Percentiles rank a stretch among this genome's conserved stretches.
Conservation (phyloP, 495 filamentous ascomycete genomes). For the Hypoxylon cercidicola region DNA sequence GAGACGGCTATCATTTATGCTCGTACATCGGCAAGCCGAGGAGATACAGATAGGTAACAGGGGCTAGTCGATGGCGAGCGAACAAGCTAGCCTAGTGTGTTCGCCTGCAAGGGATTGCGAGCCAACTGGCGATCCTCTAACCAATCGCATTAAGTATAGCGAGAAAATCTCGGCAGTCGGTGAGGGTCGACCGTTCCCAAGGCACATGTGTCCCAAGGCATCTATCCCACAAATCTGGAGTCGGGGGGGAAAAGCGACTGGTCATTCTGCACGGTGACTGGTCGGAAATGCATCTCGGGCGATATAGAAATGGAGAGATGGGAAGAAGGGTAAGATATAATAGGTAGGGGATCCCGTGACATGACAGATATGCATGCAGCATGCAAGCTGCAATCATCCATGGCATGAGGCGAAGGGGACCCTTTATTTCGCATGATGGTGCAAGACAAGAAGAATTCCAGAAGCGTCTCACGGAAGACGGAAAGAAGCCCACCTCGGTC, state of each 20-base stretch:
- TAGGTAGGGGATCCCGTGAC: conserved; percentile 34
- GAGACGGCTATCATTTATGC: conserved; percentile 38
- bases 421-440: conserved; percentile 28
- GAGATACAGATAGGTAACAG: conserved; percentile 8
- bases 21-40: conserved; percentile 18
- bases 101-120: conserved; percentile 36
- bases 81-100: conserved; percentile 37
- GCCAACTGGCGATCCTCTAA: conserved; percentile 33
- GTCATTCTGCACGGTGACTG: conserved; percentile 37
- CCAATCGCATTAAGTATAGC: conserved; percentile 37
- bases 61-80: conserved; percentile 39
- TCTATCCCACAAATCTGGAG: conserved; percentile 37
- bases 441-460: conserved; percentile 30
- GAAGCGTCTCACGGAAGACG: conserved; percentile 15
- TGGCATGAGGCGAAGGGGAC: conserved; percentile 6
- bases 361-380: conserved; percentile 35
- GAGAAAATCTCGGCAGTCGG: conserved; percentile 39
- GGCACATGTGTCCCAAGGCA: conserved; percentile 12
- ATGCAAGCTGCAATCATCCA: conserved; percentile 43
- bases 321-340: background rate
- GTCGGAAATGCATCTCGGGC: conserved; percentile 21
- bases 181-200: conserved; percentile 32
- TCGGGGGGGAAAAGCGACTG: conserved; percentile 32
- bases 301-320: conserved; percentile 16
- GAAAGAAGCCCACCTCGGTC: conserved; percentile 23